Evolutionary conservation across 2,329 filamentous ascomycete species (phyloP).

Genomic region (Rhynchosporium agropyri): DNA sequence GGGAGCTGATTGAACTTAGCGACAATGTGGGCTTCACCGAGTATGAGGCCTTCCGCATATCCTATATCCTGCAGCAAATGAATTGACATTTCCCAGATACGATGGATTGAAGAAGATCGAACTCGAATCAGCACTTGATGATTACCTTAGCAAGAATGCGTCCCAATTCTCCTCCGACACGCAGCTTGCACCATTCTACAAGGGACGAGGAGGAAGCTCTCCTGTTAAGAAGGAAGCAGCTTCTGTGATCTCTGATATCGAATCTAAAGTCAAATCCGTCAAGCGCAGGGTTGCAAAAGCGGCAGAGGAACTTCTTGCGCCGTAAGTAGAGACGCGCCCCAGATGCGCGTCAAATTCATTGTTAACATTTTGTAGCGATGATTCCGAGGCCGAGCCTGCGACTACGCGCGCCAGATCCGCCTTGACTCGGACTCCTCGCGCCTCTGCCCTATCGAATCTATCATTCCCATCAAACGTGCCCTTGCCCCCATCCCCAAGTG

Average conservation of each 20-base stretch:
- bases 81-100: constrained; percentile 53
- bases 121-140: constrained; percentile 74
- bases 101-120: constrained; percentile 77
- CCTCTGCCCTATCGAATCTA: constrained; percentile 36
- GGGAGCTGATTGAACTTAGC: constrained; percentile 74
- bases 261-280: constrained; percentile 48
- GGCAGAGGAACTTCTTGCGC: constrained; percentile 45
- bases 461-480: constrained; percentile 59
- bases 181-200: constrained; percentile 75
- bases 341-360: constrained; percentile 29
- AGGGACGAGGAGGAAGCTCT: constrained; percentile 62
- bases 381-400: constrained; percentile 40
- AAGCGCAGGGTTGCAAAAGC: constrained; percentile 50
- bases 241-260: constrained; percentile 44
- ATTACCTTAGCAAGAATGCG: constrained; percentile 70
- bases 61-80: constrained; percentile 18
- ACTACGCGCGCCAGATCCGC: constrained; percentile 38
- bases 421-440: constrained; percentile 40
- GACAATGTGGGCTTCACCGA: constrained; percentile 69
- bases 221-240: constrained; percentile 61
- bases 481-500: constrained; percentile 79
- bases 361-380: constrained; percentile 38
- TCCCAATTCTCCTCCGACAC: constrained; percentile 64
- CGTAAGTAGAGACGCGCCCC: constrained; percentile 36
- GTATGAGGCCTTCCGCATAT: constrained; percentile 55